Evolutionary conservation across 345 rosid genomes (phyloP), one percentile per base, ranked within the genome.

Genomic region (Salix suchowensis): DNA sequence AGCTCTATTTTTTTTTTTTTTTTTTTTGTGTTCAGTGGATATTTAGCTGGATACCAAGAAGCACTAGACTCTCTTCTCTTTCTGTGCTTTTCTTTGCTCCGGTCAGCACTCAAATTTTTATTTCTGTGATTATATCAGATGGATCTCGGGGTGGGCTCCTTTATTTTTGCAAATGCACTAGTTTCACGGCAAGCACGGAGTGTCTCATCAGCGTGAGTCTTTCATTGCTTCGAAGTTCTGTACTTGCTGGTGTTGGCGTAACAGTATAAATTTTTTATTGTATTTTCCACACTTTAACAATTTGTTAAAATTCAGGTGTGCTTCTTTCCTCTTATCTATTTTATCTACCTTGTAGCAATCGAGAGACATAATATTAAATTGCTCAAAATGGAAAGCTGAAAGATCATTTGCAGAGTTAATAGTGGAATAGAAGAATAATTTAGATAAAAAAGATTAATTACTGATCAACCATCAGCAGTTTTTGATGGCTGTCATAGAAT

Each of bases 141-240:
- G 99, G 98, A 93, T 88, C 88, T 93, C 76, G 99, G 99, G 44
- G 98, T 96, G 71, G 99, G 98, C 72, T 93, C 96, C 76, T 96
- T 96, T 89, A 89, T 91, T 39, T 52, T 91, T 55, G 89, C 89
- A 54, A 91, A 93, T 82, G 84, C 99, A 74, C 78, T 93, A 74
- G 92, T 90, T 74, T 95, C 97, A 72, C 87, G 90, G 19, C 94
- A 93, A 91, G 98, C 99, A 48, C 88, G 94, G 23, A 76, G 85
- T 48, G 52, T 87, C 78, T 83, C 88, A 70, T 84, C 91, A 69
- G 76, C 74, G 97, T 93, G 66, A 80, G 97, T 76, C 54, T 10
- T 76, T 39, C 19, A 71, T 15, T 68, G 52, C 58, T 75, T 60
- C 65, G 44, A 60, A 30, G 42, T 34, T 78, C 46, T 82, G 19